phyloP scores from a whole-genome alignment of 257 asterid genomes.

The Prunella vulgaris region DNA sequence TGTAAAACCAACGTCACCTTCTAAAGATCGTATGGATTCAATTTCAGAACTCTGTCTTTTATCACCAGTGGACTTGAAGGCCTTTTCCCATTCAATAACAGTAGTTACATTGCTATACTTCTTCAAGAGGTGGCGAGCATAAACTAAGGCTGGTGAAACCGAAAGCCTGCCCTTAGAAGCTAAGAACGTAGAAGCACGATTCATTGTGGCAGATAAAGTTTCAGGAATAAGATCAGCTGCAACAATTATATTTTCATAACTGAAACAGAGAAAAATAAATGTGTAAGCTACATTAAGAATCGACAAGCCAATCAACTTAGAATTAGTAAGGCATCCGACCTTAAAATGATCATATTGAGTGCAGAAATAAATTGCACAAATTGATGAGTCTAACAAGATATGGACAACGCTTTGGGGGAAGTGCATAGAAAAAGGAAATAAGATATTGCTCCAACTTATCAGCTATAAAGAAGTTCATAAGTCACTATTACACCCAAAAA shows the following conservation, averaged over 20 bases:
- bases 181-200: slow-evolving; percentile 61
- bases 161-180: slow-evolving; percentile 76
- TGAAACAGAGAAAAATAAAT: slow-evolving; percentile 34
- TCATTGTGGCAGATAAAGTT: slow-evolving; percentile 69
- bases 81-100: slow-evolving; percentile 87
- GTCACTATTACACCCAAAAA: neutral
- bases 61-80: slow-evolving; percentile 69
- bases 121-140: slow-evolving; percentile 70
- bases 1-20: slow-evolving; percentile 70
- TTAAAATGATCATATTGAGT: neutral
- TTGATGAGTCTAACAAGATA: neutral
- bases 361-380: neutral
- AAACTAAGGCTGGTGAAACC: slow-evolving; percentile 62
- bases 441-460: neutral
- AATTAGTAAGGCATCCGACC: neutral
- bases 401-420: neutral
- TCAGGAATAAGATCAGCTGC: slow-evolving; percentile 92
- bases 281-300: slow-evolving; percentile 12
- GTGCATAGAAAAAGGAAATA: neutral
- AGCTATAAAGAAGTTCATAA: neutral
- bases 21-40: slow-evolving; percentile 69
- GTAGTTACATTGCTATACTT: slow-evolving; percentile 61
- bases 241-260: slow-evolving; percentile 82
- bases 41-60: slow-evolving; percentile 79
- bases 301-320: neutral